Percentiles rank a stretch among this genome's conserved stretches.
Conservation (phyloP, 2,329 filamentous ascomycete genomes). For the Fusarium paranaense region DNA sequence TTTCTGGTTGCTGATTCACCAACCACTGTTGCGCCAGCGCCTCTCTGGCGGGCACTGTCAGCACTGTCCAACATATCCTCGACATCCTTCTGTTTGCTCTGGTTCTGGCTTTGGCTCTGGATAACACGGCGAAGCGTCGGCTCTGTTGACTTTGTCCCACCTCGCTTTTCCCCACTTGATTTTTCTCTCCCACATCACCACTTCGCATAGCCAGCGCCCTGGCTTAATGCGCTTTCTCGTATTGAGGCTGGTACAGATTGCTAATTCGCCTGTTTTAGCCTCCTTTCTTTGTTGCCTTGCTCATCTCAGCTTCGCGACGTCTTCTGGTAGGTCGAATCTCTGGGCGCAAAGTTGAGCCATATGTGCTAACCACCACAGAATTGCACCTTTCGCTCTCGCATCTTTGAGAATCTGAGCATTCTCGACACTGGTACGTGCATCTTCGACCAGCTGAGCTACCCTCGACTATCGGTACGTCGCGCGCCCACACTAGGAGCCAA, state of each 20-base stretch:
- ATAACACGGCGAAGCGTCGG: background rate
- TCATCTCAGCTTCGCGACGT: constrained; percentile 37
- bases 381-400: constrained; percentile 22
- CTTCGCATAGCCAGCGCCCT: background rate
- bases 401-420: constrained; percentile 34
- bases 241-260: background rate
- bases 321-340: constrained; percentile 19
- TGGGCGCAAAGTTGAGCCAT: no score
- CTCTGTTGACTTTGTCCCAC: background rate
- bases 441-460: background rate
- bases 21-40: background rate
- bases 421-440: constrained; percentile 5
- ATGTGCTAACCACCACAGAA: constrained; percentile 15
- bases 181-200: background rate
- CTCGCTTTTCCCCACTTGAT: background rate
- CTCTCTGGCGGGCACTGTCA: background rate
- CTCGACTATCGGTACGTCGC: background rate
- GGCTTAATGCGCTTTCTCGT: background rate
- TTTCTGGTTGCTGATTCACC: constrained; percentile 17
- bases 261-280: constrained; percentile 22
- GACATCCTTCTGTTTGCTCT: background rate
- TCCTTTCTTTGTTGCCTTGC: constrained; percentile 35
- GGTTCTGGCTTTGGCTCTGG: constrained; percentile 1
- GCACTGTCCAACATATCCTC: background rate
- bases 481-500: background rate